Conservation (phyloP, 2,329 filamentous ascomycete genomes). For the Ophiostoma quercus region DNA sequence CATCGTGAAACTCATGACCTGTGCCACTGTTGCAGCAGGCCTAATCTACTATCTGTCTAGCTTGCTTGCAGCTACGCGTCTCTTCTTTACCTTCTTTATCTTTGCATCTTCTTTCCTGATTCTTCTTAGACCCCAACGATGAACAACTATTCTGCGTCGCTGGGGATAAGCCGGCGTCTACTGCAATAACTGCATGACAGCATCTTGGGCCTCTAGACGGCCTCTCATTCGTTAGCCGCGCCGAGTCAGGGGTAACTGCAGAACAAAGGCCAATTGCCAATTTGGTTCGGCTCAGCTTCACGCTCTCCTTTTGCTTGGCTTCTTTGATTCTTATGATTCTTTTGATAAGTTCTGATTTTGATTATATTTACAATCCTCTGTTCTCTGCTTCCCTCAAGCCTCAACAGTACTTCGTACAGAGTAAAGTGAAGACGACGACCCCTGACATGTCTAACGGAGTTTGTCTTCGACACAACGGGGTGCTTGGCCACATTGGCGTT, state of each 20-base stretch:
- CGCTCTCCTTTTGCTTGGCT: neutral
- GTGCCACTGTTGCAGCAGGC: neutral
- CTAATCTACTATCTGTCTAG: neutral
- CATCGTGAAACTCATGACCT: neutral
- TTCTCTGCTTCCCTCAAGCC: neutral
- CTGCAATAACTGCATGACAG: neutral
- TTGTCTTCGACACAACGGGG: neutral
- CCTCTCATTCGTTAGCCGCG: conserved; percentile 10
- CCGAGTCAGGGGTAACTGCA: conserved; percentile 5
- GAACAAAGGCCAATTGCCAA: neutral
- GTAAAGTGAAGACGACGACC: neutral
- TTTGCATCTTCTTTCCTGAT: no score
- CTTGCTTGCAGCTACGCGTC: neutral
- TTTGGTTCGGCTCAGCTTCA: neutral
- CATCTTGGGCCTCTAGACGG: neutral
- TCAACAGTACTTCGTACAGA: neutral
- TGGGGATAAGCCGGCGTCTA: neutral
- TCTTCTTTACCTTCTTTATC: neutral
- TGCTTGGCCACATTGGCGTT: conserved; percentile 14
- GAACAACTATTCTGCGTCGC: neutral
- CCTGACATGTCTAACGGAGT: neutral
- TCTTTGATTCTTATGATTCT: neutral
- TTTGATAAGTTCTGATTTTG: neutral
- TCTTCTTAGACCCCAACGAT: no score
- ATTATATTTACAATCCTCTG: neutral